These are phyloP conservation scores for Brachypodium distachyon DNA, from an alignment of 202 grass and related monocot species.

Conservation along the genomic window DNA sequence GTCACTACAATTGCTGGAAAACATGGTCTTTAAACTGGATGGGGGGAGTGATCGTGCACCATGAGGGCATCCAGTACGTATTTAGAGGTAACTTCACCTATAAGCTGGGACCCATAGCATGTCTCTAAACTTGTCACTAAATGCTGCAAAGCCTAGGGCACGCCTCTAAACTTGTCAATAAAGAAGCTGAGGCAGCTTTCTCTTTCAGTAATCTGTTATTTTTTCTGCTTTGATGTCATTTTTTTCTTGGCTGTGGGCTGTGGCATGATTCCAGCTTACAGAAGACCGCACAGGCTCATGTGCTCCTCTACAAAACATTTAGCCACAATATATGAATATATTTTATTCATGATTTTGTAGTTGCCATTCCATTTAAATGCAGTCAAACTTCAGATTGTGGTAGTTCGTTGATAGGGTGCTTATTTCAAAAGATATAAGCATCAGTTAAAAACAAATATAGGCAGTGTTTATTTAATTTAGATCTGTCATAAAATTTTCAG, in stretches of 20 bases:
- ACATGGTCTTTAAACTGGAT: too few relatives aligned
- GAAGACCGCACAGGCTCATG: background rate
- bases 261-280: background rate
- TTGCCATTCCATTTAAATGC: background rate
- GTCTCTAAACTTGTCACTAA: too few relatives aligned
- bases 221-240: background rate
- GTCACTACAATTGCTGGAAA: too few relatives aligned
- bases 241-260: background rate
- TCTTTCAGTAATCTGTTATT: slow-evolving; percentile 17
- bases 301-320: background rate
- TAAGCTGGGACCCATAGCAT: too few relatives aligned
- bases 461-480: background rate
- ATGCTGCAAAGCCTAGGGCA: too few relatives aligned
- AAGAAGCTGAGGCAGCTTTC: slow-evolving; percentile 56
- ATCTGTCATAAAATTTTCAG: background rate
- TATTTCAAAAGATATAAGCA: background rate
- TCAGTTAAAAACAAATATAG: too few relatives aligned
- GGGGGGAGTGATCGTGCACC: too few relatives aligned
- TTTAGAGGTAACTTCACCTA: too few relatives aligned
- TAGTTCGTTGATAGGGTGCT: too few relatives aligned
- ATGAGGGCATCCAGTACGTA: too few relatives aligned
- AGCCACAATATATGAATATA: background rate
- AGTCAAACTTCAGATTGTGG: background rate
- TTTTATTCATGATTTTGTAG: background rate
- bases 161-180: too few relatives aligned